A percentile compares a stretch with the other conserved stretches of the same genome.
These are phyloP conservation scores for Septoria linicola DNA, from an alignment of 2,329 filamentous ascomycete genomes.

Conservation along the genomic window DNA sequence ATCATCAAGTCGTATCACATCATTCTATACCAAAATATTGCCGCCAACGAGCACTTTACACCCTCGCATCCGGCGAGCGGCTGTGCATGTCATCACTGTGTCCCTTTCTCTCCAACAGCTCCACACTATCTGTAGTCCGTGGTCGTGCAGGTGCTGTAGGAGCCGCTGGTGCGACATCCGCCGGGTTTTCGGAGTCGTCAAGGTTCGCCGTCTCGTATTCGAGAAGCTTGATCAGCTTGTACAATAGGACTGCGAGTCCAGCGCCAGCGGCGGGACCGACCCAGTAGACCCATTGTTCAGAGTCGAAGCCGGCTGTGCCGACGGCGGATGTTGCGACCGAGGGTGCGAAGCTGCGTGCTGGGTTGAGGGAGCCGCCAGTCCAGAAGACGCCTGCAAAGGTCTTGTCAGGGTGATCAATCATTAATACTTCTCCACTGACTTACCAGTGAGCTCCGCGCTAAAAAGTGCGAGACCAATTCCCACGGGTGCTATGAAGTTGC, in stretches of 20 bases:
- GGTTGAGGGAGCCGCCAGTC: constrained; percentile 38
- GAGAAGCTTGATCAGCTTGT: constrained; percentile 50
- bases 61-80: background rate
- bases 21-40: background rate
- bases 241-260: constrained; percentile 48
- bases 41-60: background rate
- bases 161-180: background rate
- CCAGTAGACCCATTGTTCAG: constrained; percentile 54
- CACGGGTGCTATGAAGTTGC: constrained; percentile 34
- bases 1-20: too few relatives aligned
- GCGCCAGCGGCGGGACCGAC: constrained; percentile 50
- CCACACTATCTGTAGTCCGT: background rate
- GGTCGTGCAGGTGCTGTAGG: background rate
- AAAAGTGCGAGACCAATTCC: constrained; percentile 33
- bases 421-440: too few relatives aligned
- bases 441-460: constrained; percentile 26
- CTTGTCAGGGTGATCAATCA: too few relatives aligned
- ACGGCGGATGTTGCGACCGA: constrained; percentile 24
- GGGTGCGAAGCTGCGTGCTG: constrained; percentile 37
- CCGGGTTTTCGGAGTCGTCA: constrained; percentile 22
- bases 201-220: constrained; percentile 54
- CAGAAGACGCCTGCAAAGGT: constrained; percentile 28
- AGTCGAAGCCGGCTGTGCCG: constrained; percentile 11
- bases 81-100: background rate
- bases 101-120: background rate